Base-by-base conservation (phyloP, 345 rosid genomes). In the Aquilaria sinensis region DNA sequence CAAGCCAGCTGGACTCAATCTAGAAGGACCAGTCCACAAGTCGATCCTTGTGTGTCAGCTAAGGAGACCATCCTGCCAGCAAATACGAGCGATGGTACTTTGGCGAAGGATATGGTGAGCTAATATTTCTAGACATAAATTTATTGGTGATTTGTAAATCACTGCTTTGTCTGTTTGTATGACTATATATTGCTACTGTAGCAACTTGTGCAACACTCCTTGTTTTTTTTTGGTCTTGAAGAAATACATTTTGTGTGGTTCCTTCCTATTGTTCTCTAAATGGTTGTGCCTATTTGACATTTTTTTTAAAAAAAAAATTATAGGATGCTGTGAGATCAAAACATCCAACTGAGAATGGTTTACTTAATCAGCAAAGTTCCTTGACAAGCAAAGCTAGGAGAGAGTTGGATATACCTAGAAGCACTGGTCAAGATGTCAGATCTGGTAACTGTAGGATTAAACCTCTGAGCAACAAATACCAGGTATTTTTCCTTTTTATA, bases 51-150 rank as follows among this genome's bases (percentile, higher is more conserved):
- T 64, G 73, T 63, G 60, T 23, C 71, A 58, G 66, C 77, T 47
- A 63, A 62, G 31, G 77, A 75, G 71, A 70, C 63, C 45, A 63
- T 43, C 53, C 67, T 67, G 9, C 58, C 67, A 68, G 67, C 73
- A 66, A 67, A 69, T 60, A 58, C 63, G 59, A 72, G 14, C 62
- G 49, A 75, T 43, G 68, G 67, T 65, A 58, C 58, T 67, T 62
- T 80, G 31, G 68, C 64, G 11, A 70, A 78, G 72, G 72, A 63
- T 16, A 51, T 31, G 51, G 92, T 86, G 80, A 71, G 93, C 68
- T 47, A 51, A 51, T 52, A 37, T 55, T 52, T 33, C 58, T 47
- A 45, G 59, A 49, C 12, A 43, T 14, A 12, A 9, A 23, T 31
- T 41, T 8, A 29, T 57, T 51, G 16, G 48, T 61, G 34, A 32